Evolutionary conservation across 2,329 filamentous ascomycete genomes (phyloP), one percentile per base, ranked within the genome.

Genomic region (Dichotomopilus funicola): DNA sequence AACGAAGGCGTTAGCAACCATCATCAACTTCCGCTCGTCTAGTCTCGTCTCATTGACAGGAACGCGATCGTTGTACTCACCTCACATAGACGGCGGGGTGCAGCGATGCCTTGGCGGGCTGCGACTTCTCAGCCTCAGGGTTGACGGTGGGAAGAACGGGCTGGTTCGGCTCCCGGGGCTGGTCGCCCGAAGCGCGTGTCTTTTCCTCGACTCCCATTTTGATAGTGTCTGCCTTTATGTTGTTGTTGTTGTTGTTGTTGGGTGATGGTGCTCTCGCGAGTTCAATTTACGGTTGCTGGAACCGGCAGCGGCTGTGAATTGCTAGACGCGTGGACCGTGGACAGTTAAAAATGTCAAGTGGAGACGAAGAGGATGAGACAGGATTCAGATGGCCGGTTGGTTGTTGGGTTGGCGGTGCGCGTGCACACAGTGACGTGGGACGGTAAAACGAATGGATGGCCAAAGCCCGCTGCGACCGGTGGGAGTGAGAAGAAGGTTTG

Each of bases 71-170:
- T 46, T 53, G 37, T 47, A 76, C 79, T 70, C 72, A 84, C 83
- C 80, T 73, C 37, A 96, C 89, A 73, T 96, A 96, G 72, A 95
- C 75, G n/a, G 87, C 83, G 57, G 91, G 87, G 69, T 92, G 90
- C 63, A 95, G 49, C 43, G 80, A 68, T 41, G 82, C 66, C 72
- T 86, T 85, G 55, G 85, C 71, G 53, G 83, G 75, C 67, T 86
- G 80, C 56, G 80, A 67, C 78, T 91, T 92, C 71, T 91, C 85
- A 54, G 78, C 75, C 31, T 83, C 81, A 31, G 87, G 87, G 71
- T 92, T 95, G 71, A 89, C 82, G 9, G 86, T 91, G 35, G 91
- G 91, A 68, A 96, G 79, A 56, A 90, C 78, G 44, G 78, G 82
- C 66, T 74, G 74, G 63, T 75, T 75, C 61, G 75, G 72, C 61